Evolutionary conservation across 1,284 basidiomycete genomes (phyloP), one percentile per base, ranked within the genome.

Genomic region (Ustilago curta): DNA sequence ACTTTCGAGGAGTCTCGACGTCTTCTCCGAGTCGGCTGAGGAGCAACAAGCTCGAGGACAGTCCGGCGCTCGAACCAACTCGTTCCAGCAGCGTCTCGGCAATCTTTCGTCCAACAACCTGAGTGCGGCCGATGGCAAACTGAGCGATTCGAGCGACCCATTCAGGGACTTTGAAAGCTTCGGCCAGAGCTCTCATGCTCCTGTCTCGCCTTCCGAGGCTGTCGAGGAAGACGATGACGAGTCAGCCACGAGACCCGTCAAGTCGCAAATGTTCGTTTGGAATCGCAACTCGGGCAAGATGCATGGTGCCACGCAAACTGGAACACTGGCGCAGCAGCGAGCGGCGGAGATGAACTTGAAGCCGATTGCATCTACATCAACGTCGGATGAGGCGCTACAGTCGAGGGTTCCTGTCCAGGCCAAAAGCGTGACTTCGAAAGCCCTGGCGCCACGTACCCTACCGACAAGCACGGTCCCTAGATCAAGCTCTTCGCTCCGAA

Each of bases 111-210:
- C 59, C 2, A 56, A 32, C 51, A 68, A 60, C 23, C 23, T 62
- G 16, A 63, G 56, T 49, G 58, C 60, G 19, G 70, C 60, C 8
- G 60, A 75, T 37, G 57, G 54, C 29, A 45, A 37, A 23, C n/a
- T 51, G n/a, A 72, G 70, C 45, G 76, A 76, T 21, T 61, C 68
- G n/a, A 78, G 65, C 57, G 76, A 78, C 48, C 76, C 76, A 0
- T 78, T 78, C 55, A 39, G 50, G n/a, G 76, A 70, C 32, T 71
- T 76, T 53, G 76, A 78, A 43, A 78, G 76, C 55, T 69, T 78
- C 27, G 72, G 73, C 8, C 73, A 76, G 52, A 76, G 73, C 60
- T 64, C 64, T 2, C 64, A 63, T 25, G 58, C 52, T 25, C 68
- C 68, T 8, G 53, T 54, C 9, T 70, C 61, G n/a, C 25, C 44